phyloP scores from a whole-genome alignment of 257 asterid genomes.

The Primulina tabacum region DNA sequence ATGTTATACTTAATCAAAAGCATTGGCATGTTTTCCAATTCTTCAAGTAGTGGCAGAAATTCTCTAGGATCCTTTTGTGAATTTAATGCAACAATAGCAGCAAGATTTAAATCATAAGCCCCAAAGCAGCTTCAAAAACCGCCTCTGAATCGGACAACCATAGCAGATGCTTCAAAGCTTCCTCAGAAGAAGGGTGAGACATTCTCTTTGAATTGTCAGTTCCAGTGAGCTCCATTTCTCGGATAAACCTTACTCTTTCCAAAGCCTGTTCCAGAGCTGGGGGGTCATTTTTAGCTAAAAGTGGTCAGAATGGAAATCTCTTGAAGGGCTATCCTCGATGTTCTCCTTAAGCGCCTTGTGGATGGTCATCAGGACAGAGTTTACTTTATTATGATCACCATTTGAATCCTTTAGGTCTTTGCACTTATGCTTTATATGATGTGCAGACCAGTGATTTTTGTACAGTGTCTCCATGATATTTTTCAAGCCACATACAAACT shows the following conservation, averaged over 20 bases:
- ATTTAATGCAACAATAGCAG: slow-evolving; percentile 95
- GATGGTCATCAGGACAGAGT: slow-evolving; percentile 54
- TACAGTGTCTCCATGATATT: slow-evolving; percentile 71
- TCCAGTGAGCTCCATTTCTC: slow-evolving; percentile 76
- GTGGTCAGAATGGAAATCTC: slow-evolving; percentile 97
- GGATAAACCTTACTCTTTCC: slow-evolving; percentile 68
- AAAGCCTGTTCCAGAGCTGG: no score
- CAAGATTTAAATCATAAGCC: slow-evolving; percentile 94
- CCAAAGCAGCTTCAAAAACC: slow-evolving; percentile 88
- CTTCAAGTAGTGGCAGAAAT: slow-evolving; percentile 89
- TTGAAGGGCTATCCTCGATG: slow-evolving; percentile 62
- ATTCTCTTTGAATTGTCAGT: slow-evolving; percentile 46
- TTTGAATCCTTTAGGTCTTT: slow-evolving; percentile 35
- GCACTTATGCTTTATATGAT: slow-evolving; percentile 32
- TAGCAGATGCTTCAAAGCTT: slow-evolving; percentile 84
- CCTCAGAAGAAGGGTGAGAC: slow-evolving; percentile 83
- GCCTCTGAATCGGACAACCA: slow-evolving; percentile 89
- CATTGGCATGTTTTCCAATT: slow-evolving; percentile 64
- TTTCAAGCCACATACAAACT: slow-evolving; percentile 80
- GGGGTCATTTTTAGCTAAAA: slow-evolving; percentile 55
- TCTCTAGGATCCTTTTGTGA: slow-evolving; percentile 97
- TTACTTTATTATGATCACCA: slow-evolving; percentile 45
- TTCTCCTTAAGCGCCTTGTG: slow-evolving; percentile 84
- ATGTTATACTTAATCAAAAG: slow-evolving; percentile 72
- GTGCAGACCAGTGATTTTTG: slow-evolving; percentile 43